Evolutionary conservation across 441 rosid genomes (phyloP).

Genomic region (Pelargonium fulgidum): DNA sequence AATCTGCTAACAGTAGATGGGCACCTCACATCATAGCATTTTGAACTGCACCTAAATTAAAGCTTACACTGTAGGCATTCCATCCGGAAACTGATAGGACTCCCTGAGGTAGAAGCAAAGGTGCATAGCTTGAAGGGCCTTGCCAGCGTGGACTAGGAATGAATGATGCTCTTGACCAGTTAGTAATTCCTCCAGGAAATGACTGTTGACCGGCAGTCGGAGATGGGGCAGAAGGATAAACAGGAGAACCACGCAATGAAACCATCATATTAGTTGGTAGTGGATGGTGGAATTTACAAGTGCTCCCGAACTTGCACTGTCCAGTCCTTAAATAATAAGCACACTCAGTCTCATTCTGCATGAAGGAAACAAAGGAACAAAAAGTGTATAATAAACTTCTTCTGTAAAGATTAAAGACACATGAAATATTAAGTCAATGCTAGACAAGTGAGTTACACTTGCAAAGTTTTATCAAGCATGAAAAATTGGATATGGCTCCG

Average conservation of each 20-base stretch:
- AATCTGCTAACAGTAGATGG: background rate
- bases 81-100: slow-evolving; percentile 87
- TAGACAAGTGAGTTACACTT: background rate
- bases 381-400: background rate
- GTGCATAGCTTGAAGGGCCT: slow-evolving; percentile 77
- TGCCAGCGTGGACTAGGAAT: slow-evolving; percentile 96
- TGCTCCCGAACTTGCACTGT: slow-evolving; percentile 85
- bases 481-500: too few species aligned
- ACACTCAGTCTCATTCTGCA: slow-evolving; percentile 84
- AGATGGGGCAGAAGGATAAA: slow-evolving; percentile 63
- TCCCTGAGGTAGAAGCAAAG: slow-evolving; percentile 87
- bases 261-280: slow-evolving; percentile 82
- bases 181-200: slow-evolving; percentile 56
- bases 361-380: slow-evolving; percentile 4
- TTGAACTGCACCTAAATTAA: slow-evolving; percentile 16
- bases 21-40: slow-evolving; percentile 5
- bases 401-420: background rate
- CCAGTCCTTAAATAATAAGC: slow-evolving; percentile 93
- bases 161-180: slow-evolving; percentile 89
- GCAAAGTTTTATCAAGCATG: background rate
- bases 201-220: slow-evolving; percentile 80
- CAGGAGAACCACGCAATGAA: slow-evolving; percentile 64
- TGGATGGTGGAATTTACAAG: slow-evolving; percentile 98
- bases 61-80: slow-evolving; percentile 82
- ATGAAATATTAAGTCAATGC: background rate